phyloP scores from a whole-genome alignment of 1,139 yeast species.

The Williopsis jadinii region DNA sequence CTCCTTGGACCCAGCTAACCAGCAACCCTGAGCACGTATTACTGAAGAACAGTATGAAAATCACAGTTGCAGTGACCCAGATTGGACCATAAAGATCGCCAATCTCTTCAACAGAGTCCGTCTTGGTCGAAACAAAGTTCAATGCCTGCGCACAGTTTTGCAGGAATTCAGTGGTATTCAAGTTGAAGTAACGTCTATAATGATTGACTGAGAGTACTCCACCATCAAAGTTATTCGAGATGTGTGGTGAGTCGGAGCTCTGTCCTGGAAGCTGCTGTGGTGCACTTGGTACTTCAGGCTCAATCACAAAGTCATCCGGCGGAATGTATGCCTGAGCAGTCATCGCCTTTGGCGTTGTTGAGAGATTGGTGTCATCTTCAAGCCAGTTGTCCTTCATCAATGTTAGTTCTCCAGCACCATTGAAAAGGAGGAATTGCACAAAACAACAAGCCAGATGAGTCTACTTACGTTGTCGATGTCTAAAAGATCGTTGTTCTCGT shows the following conservation, averaged over 20 bases:
- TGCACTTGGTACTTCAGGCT: background rate
- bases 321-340: constrained; percentile 28
- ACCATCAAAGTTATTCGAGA: constrained; percentile 20
- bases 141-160: constrained; percentile 16
- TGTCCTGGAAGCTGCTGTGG: background rate
- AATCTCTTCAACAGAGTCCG: constrained; percentile 17
- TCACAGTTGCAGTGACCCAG: constrained; percentile 79
- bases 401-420: background rate
- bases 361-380: constrained; percentile 18
- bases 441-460: background rate
- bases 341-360: constrained; percentile 12
- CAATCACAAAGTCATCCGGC: constrained; percentile 22
- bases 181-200: constrained; percentile 21
- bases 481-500: constrained; percentile 4
- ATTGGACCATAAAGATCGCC: constrained; percentile 73
- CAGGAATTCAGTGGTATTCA: constrained; percentile 24
- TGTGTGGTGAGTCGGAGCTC: constrained; percentile 2
- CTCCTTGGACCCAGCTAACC: constrained; percentile 23
- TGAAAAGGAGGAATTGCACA: background rate
- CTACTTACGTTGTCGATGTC: constrained; percentile 11
- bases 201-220: constrained; percentile 21
- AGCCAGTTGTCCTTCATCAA: constrained; percentile 15
- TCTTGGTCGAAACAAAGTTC: constrained; percentile 6
- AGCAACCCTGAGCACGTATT: constrained; percentile 41
- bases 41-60: constrained; percentile 65